Evolutionary conservation across 2,329 filamentous ascomycete species (phyloP), one percentile per base, ranked within the genome.

Genomic region (Phialophora macrospora): DNA sequence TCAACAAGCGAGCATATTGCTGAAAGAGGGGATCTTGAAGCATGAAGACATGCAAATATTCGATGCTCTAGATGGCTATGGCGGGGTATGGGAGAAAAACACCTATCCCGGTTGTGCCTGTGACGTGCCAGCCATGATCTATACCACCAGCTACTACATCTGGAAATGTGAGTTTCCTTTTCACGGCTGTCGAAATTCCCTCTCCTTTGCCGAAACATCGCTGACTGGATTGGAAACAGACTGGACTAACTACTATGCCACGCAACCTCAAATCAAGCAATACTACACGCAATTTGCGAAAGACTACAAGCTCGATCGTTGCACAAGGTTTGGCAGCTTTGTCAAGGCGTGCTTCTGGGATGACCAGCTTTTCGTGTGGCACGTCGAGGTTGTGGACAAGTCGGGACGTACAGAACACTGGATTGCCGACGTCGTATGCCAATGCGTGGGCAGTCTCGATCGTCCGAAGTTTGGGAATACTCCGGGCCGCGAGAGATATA

Each of bases 81-180:
- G 63, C 8, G 63, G 63, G 9, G 63, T 65, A n/a, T 65, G 63
- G 63, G 32, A 56, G 38, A 65, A 65, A 32, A 65, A 65, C 57
- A 65, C n/a, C 17, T 65, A 65, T 46, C 63, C 63, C 4, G 64
- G 64, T 3, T 66, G 64, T 55, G 64, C 64, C 12, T 66, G 64
- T 38, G 64, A 66, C 32, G 63, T 68, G 6, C 66, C 66, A 17
- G 63, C 66, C n/a, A 55, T 65, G 55, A 66, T 62, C 55, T 68
- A 68, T n/a, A 65, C 63, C n/a, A 65, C 55, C 20, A 55, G 46
- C 6, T 68, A 62, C 34, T 14, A 65, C 14, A 55, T 60, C 26
- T 73, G 71, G n/a, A 65, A 55, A 46, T 44, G 63, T 65, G 7
- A 60, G 63, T 32, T 9, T 41, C 14, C 24, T 54, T 54, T 26